Evolutionary conservation across 768 basidiomycete species (phyloP), one percentile per base, ranked within the genome.

Genomic region (Hypsizygus marmoreus): DNA sequence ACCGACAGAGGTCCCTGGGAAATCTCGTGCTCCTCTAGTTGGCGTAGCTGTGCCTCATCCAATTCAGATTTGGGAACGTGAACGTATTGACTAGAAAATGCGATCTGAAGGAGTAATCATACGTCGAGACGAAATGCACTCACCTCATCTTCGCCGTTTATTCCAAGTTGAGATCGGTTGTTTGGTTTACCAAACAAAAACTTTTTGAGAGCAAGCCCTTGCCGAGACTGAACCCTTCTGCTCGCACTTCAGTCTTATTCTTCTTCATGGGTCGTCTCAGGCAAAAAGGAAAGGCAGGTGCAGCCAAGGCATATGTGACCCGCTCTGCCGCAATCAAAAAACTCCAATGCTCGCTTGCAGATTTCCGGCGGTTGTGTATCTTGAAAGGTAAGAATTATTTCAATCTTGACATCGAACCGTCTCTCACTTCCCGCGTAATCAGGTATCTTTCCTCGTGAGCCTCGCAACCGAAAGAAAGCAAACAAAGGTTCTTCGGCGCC

Each of bases 401-500:
- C 22, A 45, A 33, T 47, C 16, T 34, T 25, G n/a, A 11, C 29
- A 35, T 31, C 25, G 14, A 11, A 30, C 8, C 35, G 25, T 17
- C 13, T 29, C 50, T 47, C 20, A n/a, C 29, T 39, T 26, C n/a
- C 40, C 32, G 62, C 42, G 17, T 34, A 40, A 30, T 40, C 46
- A 97, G 95, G 95, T 10, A 95, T 99, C 59, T 97, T 95, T 65
- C 97, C 97, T 53, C 90, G 95, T 43, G 97, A 99, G 66, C 97
- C 97, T 19, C 82, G 84, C 35, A 85, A 81, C 69, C 84, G 82
- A 57, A 99, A 97, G 66, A 82, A 84, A 52, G 97, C 95, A 28
- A 98, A 98, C 73, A 98, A 97, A 66, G 97, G 95, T 1, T 95
- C 92, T 3, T 93, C 94, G 41, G 95, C 92, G 0, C 94, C 95